These are phyloP conservation scores for Xylariaceae sp. DNA, from an alignment of 2,329 filamentous ascomycete species.

Conservation along the genomic window DNA sequence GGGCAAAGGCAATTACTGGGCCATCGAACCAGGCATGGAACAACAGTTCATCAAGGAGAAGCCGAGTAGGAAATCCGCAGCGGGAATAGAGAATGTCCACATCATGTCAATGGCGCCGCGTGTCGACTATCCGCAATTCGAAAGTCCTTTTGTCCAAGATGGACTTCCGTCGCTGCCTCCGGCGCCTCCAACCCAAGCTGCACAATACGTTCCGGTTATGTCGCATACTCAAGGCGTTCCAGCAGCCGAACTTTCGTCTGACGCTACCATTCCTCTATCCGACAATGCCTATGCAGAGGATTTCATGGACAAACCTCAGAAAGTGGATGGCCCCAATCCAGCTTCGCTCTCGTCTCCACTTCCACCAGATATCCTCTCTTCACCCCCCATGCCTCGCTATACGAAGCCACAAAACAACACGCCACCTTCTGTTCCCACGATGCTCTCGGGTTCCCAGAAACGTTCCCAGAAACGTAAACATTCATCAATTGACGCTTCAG, in stretches of 20 bases:
- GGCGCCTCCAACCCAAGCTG: slow-evolving; percentile 26
- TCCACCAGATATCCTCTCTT: slow-evolving; percentile 72
- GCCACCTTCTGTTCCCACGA: slow-evolving; percentile 63
- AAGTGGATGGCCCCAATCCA: slow-evolving; percentile 38
- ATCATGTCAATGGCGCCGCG: slow-evolving; percentile 48
- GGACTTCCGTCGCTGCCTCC: slow-evolving; percentile 48
- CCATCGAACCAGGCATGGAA: slow-evolving; percentile 85
- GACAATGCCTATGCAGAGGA: slow-evolving; percentile 56
- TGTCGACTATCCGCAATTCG: slow-evolving; percentile 46
- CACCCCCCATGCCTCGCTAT: slow-evolving; percentile 70
- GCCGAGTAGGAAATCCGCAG: slow-evolving; percentile 54
- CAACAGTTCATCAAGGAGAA: slow-evolving; percentile 86
- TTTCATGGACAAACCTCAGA: slow-evolving; percentile 39
- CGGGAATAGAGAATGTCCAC: slow-evolving; percentile 52
- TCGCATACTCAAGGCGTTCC: slow-evolving; percentile 36
- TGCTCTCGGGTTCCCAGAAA: slow-evolving; percentile 60
- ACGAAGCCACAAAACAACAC: slow-evolving; percentile 61
- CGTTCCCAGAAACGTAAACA: slow-evolving; percentile 72
- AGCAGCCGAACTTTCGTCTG: slow-evolving; percentile 61
- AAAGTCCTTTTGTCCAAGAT: slow-evolving; percentile 32
- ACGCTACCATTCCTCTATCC: slow-evolving; percentile 70
- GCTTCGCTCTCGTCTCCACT: slow-evolving; percentile 65
- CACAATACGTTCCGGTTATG: slow-evolving; percentile 33
- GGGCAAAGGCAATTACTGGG: slow-evolving; percentile 97
- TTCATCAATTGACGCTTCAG: slow-evolving; percentile 58